Conservation (phyloP, 305 asterid genomes). For the Ilex paraguariensis region DNA sequence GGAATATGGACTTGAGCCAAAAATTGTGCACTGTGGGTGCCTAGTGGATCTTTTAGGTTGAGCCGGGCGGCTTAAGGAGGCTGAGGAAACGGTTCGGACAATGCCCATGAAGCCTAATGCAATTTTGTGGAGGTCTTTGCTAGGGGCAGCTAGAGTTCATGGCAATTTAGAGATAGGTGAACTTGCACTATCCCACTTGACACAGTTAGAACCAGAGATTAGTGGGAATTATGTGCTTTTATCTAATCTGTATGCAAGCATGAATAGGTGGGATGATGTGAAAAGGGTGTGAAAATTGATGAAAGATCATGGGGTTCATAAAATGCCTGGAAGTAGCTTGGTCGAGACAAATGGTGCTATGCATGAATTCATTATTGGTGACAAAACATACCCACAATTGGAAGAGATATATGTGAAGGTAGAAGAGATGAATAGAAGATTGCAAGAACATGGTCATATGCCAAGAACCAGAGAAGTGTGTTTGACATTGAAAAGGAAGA, state of each 20-base stretch:
- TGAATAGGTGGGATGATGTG: slow-evolving; percentile 61
- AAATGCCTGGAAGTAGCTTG: slow-evolving; percentile 49
- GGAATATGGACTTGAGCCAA: slow-evolving; percentile 42
- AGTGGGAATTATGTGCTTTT: slow-evolving; percentile 68
- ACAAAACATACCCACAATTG: slow-evolving; percentile 42
- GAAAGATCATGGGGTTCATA: slow-evolving; percentile 45
- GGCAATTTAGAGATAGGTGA: slow-evolving; percentile 49
- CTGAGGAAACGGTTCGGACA: slow-evolving; percentile 28
- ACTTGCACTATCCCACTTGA: slow-evolving; percentile 31
- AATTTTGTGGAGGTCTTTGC: slow-evolving; percentile 54
- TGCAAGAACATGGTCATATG: slow-evolving; percentile 46
- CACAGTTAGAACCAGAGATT: slow-evolving; percentile 50
- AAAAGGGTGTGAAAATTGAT: slow-evolving; percentile 42
- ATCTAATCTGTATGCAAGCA: slow-evolving; percentile 50
- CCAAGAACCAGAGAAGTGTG: slow-evolving; percentile 49
- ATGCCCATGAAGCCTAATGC: slow-evolving; percentile 60
- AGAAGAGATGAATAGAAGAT: slow-evolving; percentile 48
- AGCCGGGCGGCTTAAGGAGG: slow-evolving; percentile 52
- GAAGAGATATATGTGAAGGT: slow-evolving; percentile 45
- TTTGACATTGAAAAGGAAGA: slow-evolving; percentile 72
- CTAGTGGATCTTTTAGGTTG: slow-evolving; percentile 65
- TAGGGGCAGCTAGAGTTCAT: slow-evolving; percentile 60
- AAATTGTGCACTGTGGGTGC: slow-evolving; percentile 61
- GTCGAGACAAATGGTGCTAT: slow-evolving; percentile 51
- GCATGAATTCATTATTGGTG: slow-evolving; percentile 59